Conservation (phyloP, 106 monocot species). For the Dendrobium chrysotoxum region DNA sequence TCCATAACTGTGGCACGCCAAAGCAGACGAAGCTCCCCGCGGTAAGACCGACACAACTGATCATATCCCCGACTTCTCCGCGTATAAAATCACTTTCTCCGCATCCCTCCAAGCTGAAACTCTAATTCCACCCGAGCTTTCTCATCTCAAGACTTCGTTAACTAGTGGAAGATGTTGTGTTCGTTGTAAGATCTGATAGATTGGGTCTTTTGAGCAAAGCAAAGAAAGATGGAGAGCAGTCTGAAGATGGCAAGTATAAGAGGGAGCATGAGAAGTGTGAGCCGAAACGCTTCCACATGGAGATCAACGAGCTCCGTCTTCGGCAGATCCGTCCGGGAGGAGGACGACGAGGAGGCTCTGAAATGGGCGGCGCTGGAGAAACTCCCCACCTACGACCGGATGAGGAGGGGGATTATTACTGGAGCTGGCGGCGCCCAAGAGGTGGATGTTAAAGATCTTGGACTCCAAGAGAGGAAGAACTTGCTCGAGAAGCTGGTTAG, state of each 20-base stretch:
- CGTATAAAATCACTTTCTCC: not conserved
- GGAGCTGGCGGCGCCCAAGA: conserved; percentile 15
- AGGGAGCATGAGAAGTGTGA: conserved; percentile 15
- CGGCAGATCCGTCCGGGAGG: conserved; percentile 13
- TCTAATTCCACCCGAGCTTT: not conserved
- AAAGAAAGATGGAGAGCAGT: conserved; percentile 4
- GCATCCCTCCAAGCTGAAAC: not conserved
- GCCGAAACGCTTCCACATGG: conserved; percentile 15
- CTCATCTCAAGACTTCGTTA: not conserved
- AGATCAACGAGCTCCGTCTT: conserved; percentile 12
- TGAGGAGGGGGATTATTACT: conserved; percentile 27
- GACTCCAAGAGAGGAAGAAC: conserved; percentile 25
- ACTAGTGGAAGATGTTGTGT: not conserved
- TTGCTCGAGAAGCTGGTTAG: conserved; percentile 34
- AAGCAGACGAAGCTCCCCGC: not conserved
- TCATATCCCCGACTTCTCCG: not conserved
- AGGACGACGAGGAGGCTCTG: conserved; percentile 35
- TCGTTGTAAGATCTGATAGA: not conserved
- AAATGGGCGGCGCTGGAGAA: conserved; percentile 42
- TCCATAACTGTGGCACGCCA: too few species aligned
- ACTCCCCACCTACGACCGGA: conserved; percentile 33
- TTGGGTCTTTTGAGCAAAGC: not conserved
- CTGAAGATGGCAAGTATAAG: conserved; percentile 1
- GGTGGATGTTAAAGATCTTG: conserved; percentile 22
- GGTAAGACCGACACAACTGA: not conserved